Evolutionary conservation across 202 grass and related monocot species (phyloP), one percentile per base, ranked within the genome.

Genomic region (Panicum hallii): DNA sequence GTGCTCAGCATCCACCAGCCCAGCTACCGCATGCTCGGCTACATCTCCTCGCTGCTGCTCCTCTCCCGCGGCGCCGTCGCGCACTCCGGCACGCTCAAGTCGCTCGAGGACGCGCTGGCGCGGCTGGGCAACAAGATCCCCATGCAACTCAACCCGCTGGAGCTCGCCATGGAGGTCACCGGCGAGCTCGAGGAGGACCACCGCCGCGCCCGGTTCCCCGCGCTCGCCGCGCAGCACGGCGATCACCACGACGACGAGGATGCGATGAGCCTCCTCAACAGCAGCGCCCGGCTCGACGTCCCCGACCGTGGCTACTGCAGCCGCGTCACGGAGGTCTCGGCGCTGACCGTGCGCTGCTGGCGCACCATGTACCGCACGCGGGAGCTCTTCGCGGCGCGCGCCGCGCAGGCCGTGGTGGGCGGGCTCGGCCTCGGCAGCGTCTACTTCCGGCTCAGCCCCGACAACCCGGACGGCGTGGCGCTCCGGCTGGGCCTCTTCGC

Each of bases 1-100:
- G 89, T 98, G 88, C 85, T 98, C 46, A 95, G 87, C 70, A 93
- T 98, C 72, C 95, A 98, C 85, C 91, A 98, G 90, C 95, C 95
- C 46, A 93, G 91, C 83, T 98, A 95, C 80, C 92, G 92, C 52
- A 98, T 98, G 80, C 93, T 98, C 26, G 57, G 44, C 11, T 95
- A 93, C 73, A 47, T 95, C 53, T 95, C 92, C n/a, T 84, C 89
- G 28, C 78, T 93, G 55, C 80, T 98, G 9, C 93, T 95, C 12
- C 92, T 98, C 11, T 93, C 91, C 47, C 89, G 71, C 30, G 92
- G 95, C 80, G 67, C 73, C 20, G 90, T 93, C 26, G 92, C 89
- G 36, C 90, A 97, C 87, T 73, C 17, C 40, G 95, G 95, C 74
- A 87, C 84, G 53, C 78, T 93, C 66, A 54, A 22, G 63, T 91